Conservation (phyloP, 2,329 filamentous ascomycete species). For the Pseudogymnoascus sp. region DNA sequence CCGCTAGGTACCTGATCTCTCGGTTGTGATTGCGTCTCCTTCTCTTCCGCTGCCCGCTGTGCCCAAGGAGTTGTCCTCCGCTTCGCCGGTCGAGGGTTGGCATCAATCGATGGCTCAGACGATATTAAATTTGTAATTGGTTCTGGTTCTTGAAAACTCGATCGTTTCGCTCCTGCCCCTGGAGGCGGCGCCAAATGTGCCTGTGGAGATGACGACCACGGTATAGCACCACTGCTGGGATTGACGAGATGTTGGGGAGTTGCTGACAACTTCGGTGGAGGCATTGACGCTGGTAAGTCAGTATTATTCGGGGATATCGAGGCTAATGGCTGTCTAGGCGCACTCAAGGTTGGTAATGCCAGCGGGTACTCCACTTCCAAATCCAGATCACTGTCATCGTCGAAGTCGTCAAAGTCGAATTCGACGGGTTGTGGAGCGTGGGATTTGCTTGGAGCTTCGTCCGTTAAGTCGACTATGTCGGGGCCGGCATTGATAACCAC, state of each 20-base stretch:
- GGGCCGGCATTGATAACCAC: not conserved
- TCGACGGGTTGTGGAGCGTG: constrained; percentile 32
- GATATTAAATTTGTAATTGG: constrained; percentile 11
- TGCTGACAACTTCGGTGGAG: not conserved
- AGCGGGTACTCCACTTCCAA: constrained; percentile 57
- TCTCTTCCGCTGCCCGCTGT: constrained; percentile 28
- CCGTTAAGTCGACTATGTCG: not conserved
- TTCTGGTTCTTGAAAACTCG: constrained; percentile 12
- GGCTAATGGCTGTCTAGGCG: not conserved
- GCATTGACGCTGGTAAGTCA: constrained; percentile 13
- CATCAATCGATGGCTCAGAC: constrained; percentile 10
- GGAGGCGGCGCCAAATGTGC: constrained; percentile 34
- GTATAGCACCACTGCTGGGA: constrained; percentile 25
- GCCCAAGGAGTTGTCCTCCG: constrained; percentile 29
- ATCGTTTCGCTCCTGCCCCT: constrained; percentile 15
- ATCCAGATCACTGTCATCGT: constrained; percentile 72
- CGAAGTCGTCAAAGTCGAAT: constrained; percentile 77
- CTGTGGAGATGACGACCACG: constrained; percentile 39
- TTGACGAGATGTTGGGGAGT: not conserved
- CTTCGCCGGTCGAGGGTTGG: constrained; percentile 31
- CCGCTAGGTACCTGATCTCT: not conserved
- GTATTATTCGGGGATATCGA: not conserved
- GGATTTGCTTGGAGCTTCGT: constrained; percentile 5
- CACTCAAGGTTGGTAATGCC: constrained; percentile 12
- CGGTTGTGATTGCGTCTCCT: not conserved